These are phyloP conservation scores for Tetrahymena malaccensis DNA, from an alignment of 73 alveolate species.

Conservation along the genomic window DNA sequence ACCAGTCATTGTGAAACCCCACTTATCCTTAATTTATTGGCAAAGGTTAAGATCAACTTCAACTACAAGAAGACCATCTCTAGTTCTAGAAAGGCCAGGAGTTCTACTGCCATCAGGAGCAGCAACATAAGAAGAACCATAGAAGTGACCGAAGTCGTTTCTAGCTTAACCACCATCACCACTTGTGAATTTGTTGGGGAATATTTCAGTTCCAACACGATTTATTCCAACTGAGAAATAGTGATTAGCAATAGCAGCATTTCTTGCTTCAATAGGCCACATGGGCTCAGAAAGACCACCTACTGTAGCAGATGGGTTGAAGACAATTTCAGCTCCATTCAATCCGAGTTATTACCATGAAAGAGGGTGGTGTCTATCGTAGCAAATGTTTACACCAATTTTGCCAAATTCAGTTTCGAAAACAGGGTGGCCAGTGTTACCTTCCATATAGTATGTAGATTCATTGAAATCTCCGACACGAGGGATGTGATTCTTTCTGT, in stretches of 20 bases:
- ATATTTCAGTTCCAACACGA: conserved; percentile 50
- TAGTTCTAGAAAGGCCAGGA: conserved; percentile 53
- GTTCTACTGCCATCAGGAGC: conserved; percentile 58
- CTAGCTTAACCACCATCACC: conserved; percentile 48
- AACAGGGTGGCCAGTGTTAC: conserved; percentile 54
- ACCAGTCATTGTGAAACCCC: conserved; percentile 58
- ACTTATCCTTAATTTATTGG: conserved; percentile 41
- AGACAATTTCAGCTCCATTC: conserved; percentile 56
- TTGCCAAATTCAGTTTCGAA: conserved; percentile 51
- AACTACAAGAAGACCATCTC: conserved; percentile 45
- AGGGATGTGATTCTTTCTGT: conserved; percentile 52
- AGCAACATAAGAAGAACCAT: conserved; percentile 52
- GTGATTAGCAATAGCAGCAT: conserved; percentile 55
- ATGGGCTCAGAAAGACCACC: conserved; percentile 55
- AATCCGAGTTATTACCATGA: conserved; percentile 41
- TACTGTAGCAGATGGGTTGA: conserved; percentile 53
- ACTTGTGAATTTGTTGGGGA: conserved; percentile 45
- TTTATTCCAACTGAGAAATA: conserved; percentile 45
- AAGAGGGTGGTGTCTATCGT: conserved; percentile 57
- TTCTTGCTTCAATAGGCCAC: conserved; percentile 57
- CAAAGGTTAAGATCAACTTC: conserved; percentile 56
- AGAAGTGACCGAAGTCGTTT: conserved; percentile 48
- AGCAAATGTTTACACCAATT: conserved; percentile 49
- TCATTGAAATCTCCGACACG: conserved; percentile 60
- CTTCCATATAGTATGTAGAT: conserved; percentile 55